phyloP scores from a whole-genome alignment of 768 basidiomycete species.

The Crassisporium funariophilum region DNA sequence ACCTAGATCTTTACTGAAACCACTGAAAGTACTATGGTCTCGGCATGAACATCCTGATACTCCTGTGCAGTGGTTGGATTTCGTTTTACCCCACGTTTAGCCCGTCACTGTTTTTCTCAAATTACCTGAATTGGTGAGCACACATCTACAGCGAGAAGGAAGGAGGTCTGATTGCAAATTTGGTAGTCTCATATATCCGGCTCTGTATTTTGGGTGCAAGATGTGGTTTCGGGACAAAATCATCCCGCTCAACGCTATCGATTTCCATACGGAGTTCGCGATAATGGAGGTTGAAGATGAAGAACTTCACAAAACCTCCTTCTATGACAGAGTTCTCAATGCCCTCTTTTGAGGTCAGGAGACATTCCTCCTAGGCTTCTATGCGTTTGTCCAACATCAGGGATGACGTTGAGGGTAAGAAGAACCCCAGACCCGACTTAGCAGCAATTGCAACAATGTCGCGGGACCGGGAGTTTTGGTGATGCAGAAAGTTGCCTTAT shows the following conservation, averaged over 20 bases:
- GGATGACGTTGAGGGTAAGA: not conserved
- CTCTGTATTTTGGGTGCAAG: slow-evolving; percentile 28
- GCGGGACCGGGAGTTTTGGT: slow-evolving; percentile 66
- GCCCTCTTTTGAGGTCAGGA: slow-evolving; percentile 23
- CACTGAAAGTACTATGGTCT: slow-evolving; percentile 28
- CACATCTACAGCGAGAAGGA: too few relatives aligned
- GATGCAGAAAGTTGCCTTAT: slow-evolving; percentile 46
- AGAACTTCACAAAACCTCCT: slow-evolving; percentile 1
- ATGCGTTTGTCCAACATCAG: too few relatives aligned
- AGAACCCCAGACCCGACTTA: slow-evolving; percentile 60
- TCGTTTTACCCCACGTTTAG: slow-evolving; percentile 29
- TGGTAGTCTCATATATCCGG: slow-evolving; percentile 27
- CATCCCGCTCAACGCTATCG: slow-evolving; percentile 22
- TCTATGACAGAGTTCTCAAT: slow-evolving; percentile 25
- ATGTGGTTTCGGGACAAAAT: slow-evolving; percentile 23
- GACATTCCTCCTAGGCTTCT: not conserved
- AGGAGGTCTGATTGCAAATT: too few relatives aligned
- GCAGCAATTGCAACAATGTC: slow-evolving; percentile 47
- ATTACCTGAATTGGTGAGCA: slow-evolving; percentile 33
- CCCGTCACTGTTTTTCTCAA: slow-evolving; percentile 25
- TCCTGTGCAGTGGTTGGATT: slow-evolving; percentile 32
- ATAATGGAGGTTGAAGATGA: slow-evolving; percentile 18
- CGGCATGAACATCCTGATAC: slow-evolving; percentile 27
- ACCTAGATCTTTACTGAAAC: not conserved
- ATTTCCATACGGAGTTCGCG: slow-evolving; percentile 24